A percentile compares a stretch with the other conserved stretches of the same genome.
Conservation (phyloP, 2,329 filamentous ascomycete genomes). For the Myriosclerotinia curreyana region DNA sequence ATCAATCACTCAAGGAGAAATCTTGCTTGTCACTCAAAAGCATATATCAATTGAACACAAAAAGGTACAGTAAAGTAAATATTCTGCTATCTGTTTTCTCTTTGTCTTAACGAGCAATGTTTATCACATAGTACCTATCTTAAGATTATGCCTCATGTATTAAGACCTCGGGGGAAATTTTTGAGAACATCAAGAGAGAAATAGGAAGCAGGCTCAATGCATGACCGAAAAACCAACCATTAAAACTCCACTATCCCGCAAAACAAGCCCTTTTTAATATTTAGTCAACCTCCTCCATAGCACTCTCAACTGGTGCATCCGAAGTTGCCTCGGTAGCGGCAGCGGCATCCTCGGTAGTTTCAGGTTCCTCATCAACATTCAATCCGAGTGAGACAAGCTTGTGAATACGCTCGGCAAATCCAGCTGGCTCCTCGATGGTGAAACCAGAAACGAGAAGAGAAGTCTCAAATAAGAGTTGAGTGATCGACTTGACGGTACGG, state of each 20-base stretch:
- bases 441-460: slow-evolving; percentile 98
- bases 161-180: neutral
- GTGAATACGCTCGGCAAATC: slow-evolving; percentile 98
- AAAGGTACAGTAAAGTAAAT: slow-evolving; percentile 8
- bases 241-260: slow-evolving; percentile 36
- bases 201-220: slow-evolving; percentile 20
- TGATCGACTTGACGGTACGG: slow-evolving; percentile 98
- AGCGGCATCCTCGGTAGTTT: slow-evolving; percentile 62
- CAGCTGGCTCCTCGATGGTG: slow-evolving; percentile 98
- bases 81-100: slow-evolving; percentile 19
- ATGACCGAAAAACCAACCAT: slow-evolving; percentile 33
- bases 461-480: slow-evolving; percentile 97
- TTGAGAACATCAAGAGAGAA: slow-evolving; percentile 7
- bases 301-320: slow-evolving; percentile 64
- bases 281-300: slow-evolving; percentile 99
- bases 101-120: slow-evolving; percentile 19
- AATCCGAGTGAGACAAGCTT: slow-evolving; percentile 97
- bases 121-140: slow-evolving; percentile 16
- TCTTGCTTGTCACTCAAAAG: neutral
- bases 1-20: too few species aligned
- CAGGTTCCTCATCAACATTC: slow-evolving; percentile 93
- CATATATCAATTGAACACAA: slow-evolving; percentile 5
- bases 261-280: slow-evolving; percentile 27
- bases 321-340: slow-evolving; percentile 56
- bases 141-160: slow-evolving; percentile 18